These are phyloP conservation scores for Rhipidocladum racemiflorum DNA, from an alignment of 176 grass and related monocot species.

Conservation along the genomic window DNA sequence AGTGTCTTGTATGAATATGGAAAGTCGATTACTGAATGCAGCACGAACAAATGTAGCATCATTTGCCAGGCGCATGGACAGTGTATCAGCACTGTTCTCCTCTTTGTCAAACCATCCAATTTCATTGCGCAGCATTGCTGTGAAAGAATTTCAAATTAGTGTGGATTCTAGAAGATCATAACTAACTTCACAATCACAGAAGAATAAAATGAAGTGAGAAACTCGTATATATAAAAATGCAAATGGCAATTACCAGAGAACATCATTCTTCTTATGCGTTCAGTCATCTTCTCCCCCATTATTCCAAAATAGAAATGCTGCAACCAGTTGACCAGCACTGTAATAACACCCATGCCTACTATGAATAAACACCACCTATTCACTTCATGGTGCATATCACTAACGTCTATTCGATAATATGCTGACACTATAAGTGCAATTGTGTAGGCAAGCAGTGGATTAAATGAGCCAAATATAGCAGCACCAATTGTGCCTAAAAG, in stretches of 20 bases:
- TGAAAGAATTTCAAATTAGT: conserved; percentile 38
- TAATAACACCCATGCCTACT: conserved; percentile 93
- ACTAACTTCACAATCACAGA: conserved; percentile 23
- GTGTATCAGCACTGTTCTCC: conserved; percentile 87
- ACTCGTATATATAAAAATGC: conserved; percentile 9
- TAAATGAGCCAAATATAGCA: conserved; percentile 98
- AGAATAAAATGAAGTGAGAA: conserved; percentile 15
- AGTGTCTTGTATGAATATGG: conserved; percentile 98
- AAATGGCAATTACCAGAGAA: conserved; percentile 76
- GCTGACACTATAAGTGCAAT: conserved; percentile 89
- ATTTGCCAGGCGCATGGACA: conserved; percentile 95
- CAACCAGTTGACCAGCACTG: conserved; percentile 95
- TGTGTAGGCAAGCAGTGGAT: conserved; percentile 93
- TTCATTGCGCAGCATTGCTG: conserved; percentile 97
- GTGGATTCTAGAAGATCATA: neutral
- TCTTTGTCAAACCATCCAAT: conserved; percentile 99
- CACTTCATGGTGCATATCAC: conserved; percentile 77
- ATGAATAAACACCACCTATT: conserved; percentile 98
- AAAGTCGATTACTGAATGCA: conserved; percentile 95
- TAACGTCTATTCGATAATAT: conserved; percentile 76
- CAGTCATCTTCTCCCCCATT: conserved; percentile 99
- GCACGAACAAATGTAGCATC: conserved; percentile 99
- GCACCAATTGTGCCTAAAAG: conserved; percentile 95
- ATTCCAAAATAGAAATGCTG: conserved; percentile 99
- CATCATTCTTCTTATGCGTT: conserved; percentile 99